These are phyloP conservation scores for Pseudonectria buxi DNA, from an alignment of 2,329 filamentous ascomycete species.

Conservation along the genomic window DNA sequence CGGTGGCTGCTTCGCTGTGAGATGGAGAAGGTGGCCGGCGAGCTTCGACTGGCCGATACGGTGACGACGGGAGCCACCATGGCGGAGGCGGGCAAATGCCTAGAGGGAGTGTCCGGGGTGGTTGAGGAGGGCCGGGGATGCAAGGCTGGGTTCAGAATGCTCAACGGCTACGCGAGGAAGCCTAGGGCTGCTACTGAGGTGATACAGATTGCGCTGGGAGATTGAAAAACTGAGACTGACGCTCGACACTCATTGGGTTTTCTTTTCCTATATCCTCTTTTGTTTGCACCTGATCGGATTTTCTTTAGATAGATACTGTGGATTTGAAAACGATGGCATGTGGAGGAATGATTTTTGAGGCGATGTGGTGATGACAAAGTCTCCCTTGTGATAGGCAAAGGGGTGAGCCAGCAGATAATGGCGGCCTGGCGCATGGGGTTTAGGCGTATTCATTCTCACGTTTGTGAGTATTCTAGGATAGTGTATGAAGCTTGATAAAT, in stretches of 20 bases:
- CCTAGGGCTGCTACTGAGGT: conserved; percentile 35
- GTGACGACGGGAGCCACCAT: conserved; percentile 45
- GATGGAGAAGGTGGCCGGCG: conserved; percentile 69
- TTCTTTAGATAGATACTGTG: conserved; percentile 10
- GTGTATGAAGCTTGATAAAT: background rate
- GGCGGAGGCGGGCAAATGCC: conserved; percentile 50
- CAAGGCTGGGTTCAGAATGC: conserved; percentile 53
- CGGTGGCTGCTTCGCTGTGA: conserved; percentile 88
- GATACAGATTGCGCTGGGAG: conserved; percentile 31
- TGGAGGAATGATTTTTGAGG: conserved; percentile 8
- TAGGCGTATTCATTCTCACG: conserved; percentile 14
- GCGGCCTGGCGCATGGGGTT: conserved; percentile 18
- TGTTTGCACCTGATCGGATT: background rate
- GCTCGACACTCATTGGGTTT: conserved; percentile 10
- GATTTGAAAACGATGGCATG: conserved; percentile 4
- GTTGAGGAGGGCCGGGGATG: conserved; percentile 56
- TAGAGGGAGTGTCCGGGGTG: conserved; percentile 53
- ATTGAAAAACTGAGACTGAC: conserved; percentile 8
- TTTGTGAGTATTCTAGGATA: conserved; percentile 4
- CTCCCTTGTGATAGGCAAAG: conserved; percentile 10
- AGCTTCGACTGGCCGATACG: conserved; percentile 49
- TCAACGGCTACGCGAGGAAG: conserved; percentile 60
- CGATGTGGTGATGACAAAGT: conserved; percentile 14
- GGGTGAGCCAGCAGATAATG: conserved; percentile 6
- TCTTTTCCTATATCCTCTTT: conserved; percentile 15